Base-by-base conservation (phyloP, 768 basidiomycete genomes). In the Clavulina sp. region DNA sequence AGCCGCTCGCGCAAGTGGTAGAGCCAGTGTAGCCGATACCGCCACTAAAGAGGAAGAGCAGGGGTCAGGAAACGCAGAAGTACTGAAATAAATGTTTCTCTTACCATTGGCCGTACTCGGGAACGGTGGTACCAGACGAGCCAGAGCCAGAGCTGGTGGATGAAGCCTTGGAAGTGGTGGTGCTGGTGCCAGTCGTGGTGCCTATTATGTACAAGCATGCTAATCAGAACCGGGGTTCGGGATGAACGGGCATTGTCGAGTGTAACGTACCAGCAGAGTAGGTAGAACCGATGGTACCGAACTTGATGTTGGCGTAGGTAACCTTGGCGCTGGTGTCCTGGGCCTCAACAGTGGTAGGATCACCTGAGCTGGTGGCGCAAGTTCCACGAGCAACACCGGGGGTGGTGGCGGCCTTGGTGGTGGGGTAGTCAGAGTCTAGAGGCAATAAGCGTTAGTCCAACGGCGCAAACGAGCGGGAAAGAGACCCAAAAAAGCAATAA, bases 261-360 rank as follows among this genome's bases (percentile, higher is more conserved):
- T n/a, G n/a, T n/a, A n/a, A n/a, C n/a, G n/a, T n/a, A n/a, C n/a
- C n/a, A n/a, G n/a, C n/a, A n/a, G n/a, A n/a, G n/a, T n/a, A n/a
- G n/a, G n/a, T n/a, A n/a, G n/a, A n/a, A 19, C 51, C 53, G 32
- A 54, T 40, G 29, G 21, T 30, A 40, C 54, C 54, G 44, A 54
- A 49, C 54, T 54, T 55, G 53, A 55, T 55, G 49, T 55, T 55
- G 21, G 54, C 54, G 43, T 33, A 55, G 33, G 31, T 49, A 36
- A 54, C 54, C 4, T 3, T 3, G 32, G 54, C 41, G 48, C 41
- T 54, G 26, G 54, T 23, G 34, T 29, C 29, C 18, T 18, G n/a
- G 23, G 44, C 2, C 36, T 55, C 54, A 31, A 55, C 54, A 21
- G 34, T 40, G 54, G 54, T 1, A 13, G 54, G 54, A 13, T 41